Base-by-base conservation (phyloP, 2,329 filamentous ascomycete species). In the Microthyrium microscopicum region DNA sequence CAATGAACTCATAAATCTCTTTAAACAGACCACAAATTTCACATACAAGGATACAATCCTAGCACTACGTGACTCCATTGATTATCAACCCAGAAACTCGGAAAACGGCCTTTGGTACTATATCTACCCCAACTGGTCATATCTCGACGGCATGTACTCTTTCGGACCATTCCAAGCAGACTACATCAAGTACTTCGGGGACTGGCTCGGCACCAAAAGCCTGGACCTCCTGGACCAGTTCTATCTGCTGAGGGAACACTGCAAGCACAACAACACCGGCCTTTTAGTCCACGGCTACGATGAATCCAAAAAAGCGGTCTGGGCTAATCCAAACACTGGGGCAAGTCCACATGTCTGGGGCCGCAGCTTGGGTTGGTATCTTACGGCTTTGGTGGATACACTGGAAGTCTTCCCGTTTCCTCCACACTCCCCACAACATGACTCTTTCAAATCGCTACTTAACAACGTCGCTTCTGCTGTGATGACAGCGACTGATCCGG, bases 281-380 rank as follows among this genome's bases (percentile, higher is more conserved):
- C 50, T 70, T 1, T 48, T 68, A 1, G 58, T 66, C 0, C 68
- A 72, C 39, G 67, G 68, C 4, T 72, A 68, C 41, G 68, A 71
- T 38, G 58, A 57, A 21, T 52, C 50, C 7, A 57, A 54, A 37
- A 55, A 42, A 0, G 65, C 66, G 4, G 44, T 57, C 0, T 73
- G 68, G 68, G 66, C 68, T 0, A 54, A 67, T 33, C 48, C 53
- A 0, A 36, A 44, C 3, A 69, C 61, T 0, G 68, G 68, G 1
- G 64, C 60, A 0, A 62, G 60, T 26, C 66, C 63, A 0, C 46
- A 61, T 4, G 60, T 70, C 13, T 73, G 68, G 68, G 57, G 55
- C n/a, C 48, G 68, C 3, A 55, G 62, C 4, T 44, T 68, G 2
- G 67, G 64, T 1, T 71, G 67, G 68, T 70, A 68, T 40, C 47